phyloP scores from a whole-genome alignment of 2,329 filamentous ascomycete species.

The Colletotrichum sp. region DNA sequence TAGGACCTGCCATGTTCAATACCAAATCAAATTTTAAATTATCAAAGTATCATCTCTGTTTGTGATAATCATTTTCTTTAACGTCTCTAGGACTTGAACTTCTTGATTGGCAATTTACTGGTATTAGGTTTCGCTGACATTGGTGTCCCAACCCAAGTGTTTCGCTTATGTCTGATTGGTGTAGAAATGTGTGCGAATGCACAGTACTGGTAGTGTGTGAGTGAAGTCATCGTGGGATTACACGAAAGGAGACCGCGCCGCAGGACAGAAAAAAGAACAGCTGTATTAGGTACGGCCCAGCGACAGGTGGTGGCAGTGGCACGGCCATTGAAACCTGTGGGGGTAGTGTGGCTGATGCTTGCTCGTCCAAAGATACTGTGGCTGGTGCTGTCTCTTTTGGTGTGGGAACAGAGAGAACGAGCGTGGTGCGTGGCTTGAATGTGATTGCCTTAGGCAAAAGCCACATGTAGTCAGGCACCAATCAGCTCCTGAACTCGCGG shows the following conservation, averaged over 20 bases:
- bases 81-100: no score
- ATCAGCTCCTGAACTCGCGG: constrained; percentile 20
- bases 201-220: background rate
- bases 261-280: background rate
- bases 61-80: no score
- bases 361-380: background rate
- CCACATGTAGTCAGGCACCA: constrained; percentile 17
- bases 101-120: no score
- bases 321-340: background rate
- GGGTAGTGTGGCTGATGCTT: background rate
- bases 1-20: background rate
- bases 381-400: background rate
- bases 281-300: background rate
- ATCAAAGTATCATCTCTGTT: fast-evolving
- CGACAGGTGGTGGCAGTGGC: background rate
- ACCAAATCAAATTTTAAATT: background rate
- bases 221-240: background rate
- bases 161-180: no score
- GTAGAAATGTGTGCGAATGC: no score
- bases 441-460: constrained; percentile 10
- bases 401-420: background rate
- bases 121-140: no score
- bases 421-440: background rate
- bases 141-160: no score
- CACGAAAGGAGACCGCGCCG: background rate